These are phyloP conservation scores for Asterella californica DNA, from an alignment of 225 moss, liverwort and hornwort genomes.

Conservation along the genomic window DNA sequence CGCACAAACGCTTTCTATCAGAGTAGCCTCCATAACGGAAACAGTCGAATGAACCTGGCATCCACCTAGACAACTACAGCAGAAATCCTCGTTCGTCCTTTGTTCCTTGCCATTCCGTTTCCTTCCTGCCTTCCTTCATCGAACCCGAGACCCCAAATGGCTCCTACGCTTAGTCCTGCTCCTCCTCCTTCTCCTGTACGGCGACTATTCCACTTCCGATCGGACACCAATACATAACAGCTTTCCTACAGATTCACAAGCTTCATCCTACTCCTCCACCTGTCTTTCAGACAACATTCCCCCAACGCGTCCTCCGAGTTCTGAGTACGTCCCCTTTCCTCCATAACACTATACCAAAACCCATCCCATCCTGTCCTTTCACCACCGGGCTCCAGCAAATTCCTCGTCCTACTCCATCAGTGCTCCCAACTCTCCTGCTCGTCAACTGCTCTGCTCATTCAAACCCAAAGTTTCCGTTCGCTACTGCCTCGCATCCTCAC, in stretches of 20 bases:
- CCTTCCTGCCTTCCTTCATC: background rate
- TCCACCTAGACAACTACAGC: slow-evolving; percentile 1
- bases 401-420: background rate
- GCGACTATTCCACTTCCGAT: background rate
- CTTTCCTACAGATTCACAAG: background rate
- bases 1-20: slow-evolving; percentile 74
- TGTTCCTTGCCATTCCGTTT: slow-evolving; percentile 7
- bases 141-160: background rate
- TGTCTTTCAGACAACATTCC: background rate
- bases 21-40: slow-evolving; percentile 65
- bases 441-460: background rate
- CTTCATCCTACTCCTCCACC: background rate
- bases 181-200: background rate
- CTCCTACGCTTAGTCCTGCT: background rate
- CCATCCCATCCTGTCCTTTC: background rate
- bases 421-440: background rate
- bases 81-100: background rate
- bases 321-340: background rate
- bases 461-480: background rate
- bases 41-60: slow-evolving; percentile 14
- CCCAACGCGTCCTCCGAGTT: background rate
- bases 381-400: background rate
- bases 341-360: background rate
- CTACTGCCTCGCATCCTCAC: background rate
- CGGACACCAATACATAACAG: background rate